Base-by-base conservation (phyloP, 192 early-diverging fungal genomes). In the Entomortierella chlamydospora region DNA sequence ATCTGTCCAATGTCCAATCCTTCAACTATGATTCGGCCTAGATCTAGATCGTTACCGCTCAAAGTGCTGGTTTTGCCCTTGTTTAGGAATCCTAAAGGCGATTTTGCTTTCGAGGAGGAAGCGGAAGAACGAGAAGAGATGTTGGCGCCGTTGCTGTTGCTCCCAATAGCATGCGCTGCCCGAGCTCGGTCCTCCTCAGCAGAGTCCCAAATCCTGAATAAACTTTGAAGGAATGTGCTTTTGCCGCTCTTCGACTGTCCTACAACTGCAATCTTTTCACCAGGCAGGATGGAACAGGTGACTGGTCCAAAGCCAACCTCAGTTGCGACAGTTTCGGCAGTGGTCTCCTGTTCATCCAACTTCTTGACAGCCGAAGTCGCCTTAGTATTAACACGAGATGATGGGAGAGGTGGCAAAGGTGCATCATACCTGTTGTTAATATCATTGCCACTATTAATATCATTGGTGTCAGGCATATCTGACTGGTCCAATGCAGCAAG, bases 21-120 rank as follows among this genome's bases (percentile, higher is more conserved):
- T 64, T 95, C 95, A 41, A 95, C 86, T 39, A 61, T 71, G 62
- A 96, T 86, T 26, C 61, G 73, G 1, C 90, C 88, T 26, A 79
- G 43, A 43, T 79, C 68, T 0, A 57, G 61, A 26, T 59, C 25
- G 0, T 2, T 1, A 0, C 2, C 33, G 2, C 53, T 43, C 20
- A 61, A 8, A 0, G 58, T 11, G 10, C 49, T 57, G 61, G 64
- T 13, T 39, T 64, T 68, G 29, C 26, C 41, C 25, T 33, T 56
- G 28, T 49, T 57, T 2, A 25, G 22, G 33, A 64, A 42, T 20
- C 53, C 53, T 31, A 65, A 31, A 13, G 71, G 62, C 18, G 56
- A 43, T 25, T 54, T 72, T 23, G 18, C 26, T 26, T 22, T 53
- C 33, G 62, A 29, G 1, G 61, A 2, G 23, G 22, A 39, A 33